Conservation (phyloP, 768 basidiomycete genomes). For the Calocera cornea region DNA sequence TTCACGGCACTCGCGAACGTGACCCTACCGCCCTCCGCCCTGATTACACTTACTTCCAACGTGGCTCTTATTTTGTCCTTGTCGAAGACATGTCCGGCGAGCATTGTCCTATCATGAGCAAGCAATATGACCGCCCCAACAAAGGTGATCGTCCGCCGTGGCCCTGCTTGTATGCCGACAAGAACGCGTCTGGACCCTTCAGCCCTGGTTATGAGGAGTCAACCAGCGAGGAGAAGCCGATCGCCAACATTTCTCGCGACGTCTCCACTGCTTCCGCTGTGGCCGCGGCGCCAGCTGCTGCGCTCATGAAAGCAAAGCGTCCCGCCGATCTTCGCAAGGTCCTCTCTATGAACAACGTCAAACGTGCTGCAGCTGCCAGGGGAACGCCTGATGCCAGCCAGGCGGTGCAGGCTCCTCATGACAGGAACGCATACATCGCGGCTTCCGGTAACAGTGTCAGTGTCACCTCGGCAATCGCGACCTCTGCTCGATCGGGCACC, state of each 20-base stretch:
- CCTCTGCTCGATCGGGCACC: constrained; percentile 27
- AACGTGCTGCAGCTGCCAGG: background rate
- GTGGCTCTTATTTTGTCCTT: constrained; percentile 62
- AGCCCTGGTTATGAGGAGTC: background rate
- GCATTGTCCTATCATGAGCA: constrained; percentile 67
- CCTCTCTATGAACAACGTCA: constrained; percentile 21
- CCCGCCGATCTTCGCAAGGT: constrained; percentile 19
- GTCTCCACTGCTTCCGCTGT: background rate
- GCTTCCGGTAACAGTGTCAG: constrained; percentile 93
- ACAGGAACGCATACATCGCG: constrained; percentile 45
- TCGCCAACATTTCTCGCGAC: background rate
- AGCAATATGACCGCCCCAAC: constrained; percentile 58
- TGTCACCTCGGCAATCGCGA: constrained; percentile 82
- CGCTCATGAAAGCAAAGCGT: background rate
- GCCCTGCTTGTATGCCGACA: constrained; percentile 53
- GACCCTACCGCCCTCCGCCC: constrained; percentile 79
- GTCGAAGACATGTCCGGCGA: constrained; percentile 83
- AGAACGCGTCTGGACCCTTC: constrained; percentile 43
- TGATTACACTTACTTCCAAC: constrained; percentile 76
- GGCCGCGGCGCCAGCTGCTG: background rate
- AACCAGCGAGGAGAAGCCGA: background rate
- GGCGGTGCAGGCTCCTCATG: constrained; percentile 16
- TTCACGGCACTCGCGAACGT: constrained; percentile 78
- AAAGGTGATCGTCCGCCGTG: constrained; percentile 46
- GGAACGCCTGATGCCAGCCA: constrained; percentile 4